phyloP scores from a whole-genome alignment of 116 monocot genomes.

The Cymodocea nodosa region DNA sequence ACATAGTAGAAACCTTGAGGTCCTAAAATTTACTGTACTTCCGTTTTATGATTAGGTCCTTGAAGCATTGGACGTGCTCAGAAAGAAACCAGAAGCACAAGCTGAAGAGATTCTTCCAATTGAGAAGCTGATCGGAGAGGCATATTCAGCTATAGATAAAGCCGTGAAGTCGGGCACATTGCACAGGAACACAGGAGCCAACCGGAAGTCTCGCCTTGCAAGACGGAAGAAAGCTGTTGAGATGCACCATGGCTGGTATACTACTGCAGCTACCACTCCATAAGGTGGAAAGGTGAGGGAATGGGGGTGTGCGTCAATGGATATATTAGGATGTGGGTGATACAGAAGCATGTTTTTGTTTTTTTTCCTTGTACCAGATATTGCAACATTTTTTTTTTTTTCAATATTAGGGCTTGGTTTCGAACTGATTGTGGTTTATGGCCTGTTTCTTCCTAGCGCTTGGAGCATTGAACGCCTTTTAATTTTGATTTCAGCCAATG shows the following conservation, averaged over 20 bases:
- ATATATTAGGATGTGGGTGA: background rate
- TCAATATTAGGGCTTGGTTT: too few relatives aligned
- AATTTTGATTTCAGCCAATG: too few relatives aligned
- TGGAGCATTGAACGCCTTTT: too few relatives aligned
- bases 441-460: too few relatives aligned
- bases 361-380: too few relatives aligned
- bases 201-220: slow-evolving; percentile 73
- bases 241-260: slow-evolving; percentile 87
- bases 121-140: slow-evolving; percentile 63
- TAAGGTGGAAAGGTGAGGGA: background rate
- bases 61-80: slow-evolving; percentile 50
- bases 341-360: too few relatives aligned
- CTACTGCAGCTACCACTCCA: slow-evolving; percentile 20
- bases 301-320: background rate
- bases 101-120: slow-evolving; percentile 50
- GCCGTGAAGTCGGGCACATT: slow-evolving; percentile 60
- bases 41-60: slow-evolving; percentile 29
- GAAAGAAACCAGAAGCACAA: slow-evolving; percentile 52
- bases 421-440: too few relatives aligned
- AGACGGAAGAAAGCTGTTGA: slow-evolving; percentile 78
- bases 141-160: slow-evolving; percentile 82
- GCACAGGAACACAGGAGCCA: slow-evolving; percentile 82
- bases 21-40: background rate
- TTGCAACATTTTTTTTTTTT: too few relatives aligned
- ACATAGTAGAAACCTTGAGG: background rate